Conservation (phyloP, 306 rosid species). For the Castanea crenata region DNA sequence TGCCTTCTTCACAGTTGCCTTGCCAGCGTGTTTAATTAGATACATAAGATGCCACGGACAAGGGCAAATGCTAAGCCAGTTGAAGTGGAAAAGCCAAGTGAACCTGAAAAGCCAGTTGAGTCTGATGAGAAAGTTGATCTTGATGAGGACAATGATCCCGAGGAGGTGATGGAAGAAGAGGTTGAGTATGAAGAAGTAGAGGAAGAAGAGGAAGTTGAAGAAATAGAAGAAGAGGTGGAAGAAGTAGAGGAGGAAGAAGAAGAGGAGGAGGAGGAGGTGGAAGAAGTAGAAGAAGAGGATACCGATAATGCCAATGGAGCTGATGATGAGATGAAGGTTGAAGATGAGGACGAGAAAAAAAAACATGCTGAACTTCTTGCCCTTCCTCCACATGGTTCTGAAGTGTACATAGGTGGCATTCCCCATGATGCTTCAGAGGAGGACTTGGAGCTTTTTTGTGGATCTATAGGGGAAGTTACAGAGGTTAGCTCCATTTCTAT, state of each 20-base stretch:
- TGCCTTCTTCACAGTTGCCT: constrained; percentile 97
- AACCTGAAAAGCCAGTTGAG: constrained; percentile 60
- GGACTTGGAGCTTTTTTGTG: constrained; percentile 73
- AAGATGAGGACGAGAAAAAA: constrained; percentile 64
- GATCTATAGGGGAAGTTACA: constrained; percentile 68
- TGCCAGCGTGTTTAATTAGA: constrained; percentile 75
- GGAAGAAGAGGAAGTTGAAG: constrained; percentile 80
- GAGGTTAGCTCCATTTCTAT: constrained; percentile 53
- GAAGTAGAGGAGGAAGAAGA: constrained; percentile 32
- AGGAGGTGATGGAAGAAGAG: constrained; percentile 80
- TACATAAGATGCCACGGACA: constrained; percentile 77
- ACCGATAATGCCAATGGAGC: constrained; percentile 16
- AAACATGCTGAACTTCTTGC: constrained; percentile 81
- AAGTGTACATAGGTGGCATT: constrained; percentile 92
- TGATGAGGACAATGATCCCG: constrained; percentile 69
- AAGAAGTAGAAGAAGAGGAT: constrained; percentile 59
- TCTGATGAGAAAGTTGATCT: constrained; percentile 74
- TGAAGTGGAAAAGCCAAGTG: constrained; percentile 41
- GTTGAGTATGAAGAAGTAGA: constrained; percentile 90
- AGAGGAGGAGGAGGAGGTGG: constrained; percentile 45
- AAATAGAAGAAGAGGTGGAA: constrained; percentile 58
- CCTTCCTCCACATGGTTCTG: constrained; percentile 98
- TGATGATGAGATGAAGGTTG: constrained; percentile 32
- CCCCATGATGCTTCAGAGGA: constrained; percentile 65
- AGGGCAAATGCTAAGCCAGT: constrained; percentile 62